Evolutionary conservation across 2,329 filamentous ascomycete genomes (phyloP), one percentile per base, ranked within the genome.

Genomic region (Ophiostoma australiae): DNA sequence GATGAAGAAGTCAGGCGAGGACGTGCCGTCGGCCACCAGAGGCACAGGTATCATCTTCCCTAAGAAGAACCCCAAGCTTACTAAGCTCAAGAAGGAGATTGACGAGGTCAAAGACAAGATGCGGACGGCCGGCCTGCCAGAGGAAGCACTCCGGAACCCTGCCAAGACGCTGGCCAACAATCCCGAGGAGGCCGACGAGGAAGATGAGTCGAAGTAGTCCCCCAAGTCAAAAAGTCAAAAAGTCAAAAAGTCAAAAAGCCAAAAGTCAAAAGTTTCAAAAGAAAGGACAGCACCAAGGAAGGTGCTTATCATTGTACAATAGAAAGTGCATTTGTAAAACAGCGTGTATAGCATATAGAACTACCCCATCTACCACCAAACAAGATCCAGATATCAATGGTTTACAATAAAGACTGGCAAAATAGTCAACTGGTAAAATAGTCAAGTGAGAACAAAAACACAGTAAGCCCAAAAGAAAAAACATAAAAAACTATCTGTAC

Each of bases 401-500:
- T 37, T 39, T 65, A 20, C 20, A 63, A 27, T 31, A 3, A 37
- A 65, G 13, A 20, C 3, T 63, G n/a, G 11, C 4, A 13, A 48
- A 31, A 31, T 31, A 31, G 27, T 31, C 27, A 31, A 31, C 3
- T 63, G n/a, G 11, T 2, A 13, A 48, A 31, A 31, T 31, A 31
- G 27, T 31, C 27, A 31, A 31, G 27, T 31, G 27, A 20, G 20
- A 10, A 67, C 33, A 68, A 48, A 39, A 69, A 39, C 13, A 63
- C 4, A 6, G 20, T 0, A 35, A 61, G 23, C 20, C 7, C 27
- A 55, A 44, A 8, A 17, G 3, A 15, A n/a, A 23, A 11, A 3
- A 39, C 7, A 39, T 39, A 33, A 13, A 33, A 20, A 33, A 20
- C 39, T 31, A 87, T 70, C 82, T 80, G 75, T 88, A 87, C 66